Base-by-base conservation (phyloP, 805 yeast genomes). In the Zygoascus flipseniorum region DNA sequence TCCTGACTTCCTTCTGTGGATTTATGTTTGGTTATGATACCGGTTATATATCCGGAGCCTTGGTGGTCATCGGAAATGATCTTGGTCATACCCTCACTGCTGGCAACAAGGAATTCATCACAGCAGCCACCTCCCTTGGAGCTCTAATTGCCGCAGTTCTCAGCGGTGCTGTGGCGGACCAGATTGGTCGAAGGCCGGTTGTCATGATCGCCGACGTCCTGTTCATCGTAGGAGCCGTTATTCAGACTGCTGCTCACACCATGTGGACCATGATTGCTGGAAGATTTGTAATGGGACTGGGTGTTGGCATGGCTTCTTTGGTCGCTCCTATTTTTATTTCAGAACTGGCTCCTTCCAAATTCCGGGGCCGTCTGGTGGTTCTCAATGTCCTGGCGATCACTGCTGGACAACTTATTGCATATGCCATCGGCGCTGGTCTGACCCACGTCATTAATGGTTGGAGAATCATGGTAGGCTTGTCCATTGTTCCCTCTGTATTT, bases 321-420 rank as follows among this genome's bases (percentile, higher is more conserved):
- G 72, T 82, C 42, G 80, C 82, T 2, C 92, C 85, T 0, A 72
- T 79, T 14, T 80, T 76, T 61, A 69, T 80, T 13, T 74, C 81
- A 20, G 85, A 80, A 62, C 68, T 78, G 28, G 70, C 73, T 2
- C 72, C 72, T 2, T 51, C 64, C 4, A 47, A 44, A 32, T 53
- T 56, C 43, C 52, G 64, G 5, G 64, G 64, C 19, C 43, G 57
- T 6, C 39, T 59, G 31, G 61, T 59, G 42, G 86, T 90, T 6
- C 77, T 90, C 53, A 90, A 90, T 69, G 87, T 90, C 54, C 72
- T 92, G 62, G 88, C 92, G 64, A 83, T 92, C 59, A 93, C 99
- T 2, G 93, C 96, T 53, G 98, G 98, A 61, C 98, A 93, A 71
- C 78, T 93, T 58, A 76, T 93, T 43, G 98, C 98, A 8, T 93